A percentile compares a stretch with the other conserved stretches of the same genome.
These are phyloP conservation scores for Pouteria glomerata DNA, from an alignment of 148 eudicot genomes.

Conservation along the genomic window DNA sequence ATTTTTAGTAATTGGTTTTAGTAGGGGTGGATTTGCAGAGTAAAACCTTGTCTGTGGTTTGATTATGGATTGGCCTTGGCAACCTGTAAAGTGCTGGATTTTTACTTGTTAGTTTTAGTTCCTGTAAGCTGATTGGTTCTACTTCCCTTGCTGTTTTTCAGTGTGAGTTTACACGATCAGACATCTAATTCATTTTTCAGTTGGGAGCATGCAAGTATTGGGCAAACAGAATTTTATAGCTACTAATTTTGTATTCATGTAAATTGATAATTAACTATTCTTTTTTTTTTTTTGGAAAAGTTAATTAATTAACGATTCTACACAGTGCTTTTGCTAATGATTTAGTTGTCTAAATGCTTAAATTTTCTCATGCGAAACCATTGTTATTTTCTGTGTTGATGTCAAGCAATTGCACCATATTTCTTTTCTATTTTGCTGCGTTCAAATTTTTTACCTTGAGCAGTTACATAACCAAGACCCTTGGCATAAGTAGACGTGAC, in stretches of 20 bases:
- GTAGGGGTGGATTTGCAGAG: background rate
- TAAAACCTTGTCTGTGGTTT: background rate
- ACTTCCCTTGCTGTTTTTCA: background rate
- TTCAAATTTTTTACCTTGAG: background rate
- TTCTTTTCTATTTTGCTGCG: background rate
- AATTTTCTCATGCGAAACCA: background rate
- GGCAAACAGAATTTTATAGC: background rate
- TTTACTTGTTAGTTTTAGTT: background rate
- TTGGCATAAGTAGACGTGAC: too few species aligned
- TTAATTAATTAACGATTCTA: background rate
- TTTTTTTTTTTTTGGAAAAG: too few species aligned
- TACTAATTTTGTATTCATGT: background rate
- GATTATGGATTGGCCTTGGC: background rate
- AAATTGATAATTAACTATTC: too few species aligned
- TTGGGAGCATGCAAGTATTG: background rate
- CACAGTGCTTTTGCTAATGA: background rate
- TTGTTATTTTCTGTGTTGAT: background rate
- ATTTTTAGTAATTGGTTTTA: background rate
- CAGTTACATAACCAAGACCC: background rate
- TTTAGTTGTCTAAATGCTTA: background rate
- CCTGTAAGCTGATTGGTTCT: background rate
- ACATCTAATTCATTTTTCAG: background rate
- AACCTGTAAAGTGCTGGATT: background rate
- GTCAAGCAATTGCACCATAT: background rate
- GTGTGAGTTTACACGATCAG: background rate